Percentiles rank a stretch among this genome's conserved stretches.
These are phyloP conservation scores for Penstemon barbatus DNA, from an alignment of 257 asterid species.

Conservation along the genomic window DNA sequence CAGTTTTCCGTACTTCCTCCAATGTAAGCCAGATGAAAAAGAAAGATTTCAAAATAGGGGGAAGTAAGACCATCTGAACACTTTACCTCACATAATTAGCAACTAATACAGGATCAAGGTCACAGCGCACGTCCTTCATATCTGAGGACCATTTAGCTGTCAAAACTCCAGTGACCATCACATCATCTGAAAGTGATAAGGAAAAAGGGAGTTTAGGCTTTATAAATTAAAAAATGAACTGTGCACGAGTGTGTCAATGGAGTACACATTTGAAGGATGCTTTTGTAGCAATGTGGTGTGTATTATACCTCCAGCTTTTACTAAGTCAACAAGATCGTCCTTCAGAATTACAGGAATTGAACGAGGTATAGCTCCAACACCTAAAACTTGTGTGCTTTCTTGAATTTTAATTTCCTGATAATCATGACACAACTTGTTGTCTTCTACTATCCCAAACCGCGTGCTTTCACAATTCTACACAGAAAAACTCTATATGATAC, in stretches of 20 bases:
- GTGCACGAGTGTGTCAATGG: constrained; percentile 21
- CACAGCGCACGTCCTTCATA: constrained; percentile 86
- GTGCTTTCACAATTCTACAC: constrained; percentile 80
- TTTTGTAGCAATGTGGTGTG: neutral
- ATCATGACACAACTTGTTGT: constrained; percentile 80
- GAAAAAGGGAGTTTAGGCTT: neutral
- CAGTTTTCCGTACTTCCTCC: constrained; percentile 10
- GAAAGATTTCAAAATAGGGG: neutral
- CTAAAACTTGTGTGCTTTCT: constrained; percentile 93
- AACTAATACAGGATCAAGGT: constrained; percentile 92
- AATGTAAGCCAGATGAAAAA: constrained; percentile 16
- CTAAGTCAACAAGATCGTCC: constrained; percentile 95
- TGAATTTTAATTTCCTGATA: constrained; percentile 97
- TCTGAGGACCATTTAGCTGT: constrained; percentile 91
- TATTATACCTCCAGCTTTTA: constrained; percentile 92
- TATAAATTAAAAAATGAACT: neutral
- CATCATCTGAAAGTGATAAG: constrained; percentile 65
- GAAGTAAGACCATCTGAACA: constrained; percentile 18
- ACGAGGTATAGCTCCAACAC: constrained; percentile 99
- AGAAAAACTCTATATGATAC: constrained; percentile 20
- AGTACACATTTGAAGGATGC: constrained; percentile 17
- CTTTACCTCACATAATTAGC: constrained; percentile 84
- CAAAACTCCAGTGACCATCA: constrained; percentile 85
- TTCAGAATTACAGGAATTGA: constrained; percentile 85
- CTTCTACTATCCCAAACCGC: constrained; percentile 77